These are phyloP conservation scores for Amanita thiersii DNA, from an alignment of 768 basidiomycete species.

Conservation along the genomic window DNA sequence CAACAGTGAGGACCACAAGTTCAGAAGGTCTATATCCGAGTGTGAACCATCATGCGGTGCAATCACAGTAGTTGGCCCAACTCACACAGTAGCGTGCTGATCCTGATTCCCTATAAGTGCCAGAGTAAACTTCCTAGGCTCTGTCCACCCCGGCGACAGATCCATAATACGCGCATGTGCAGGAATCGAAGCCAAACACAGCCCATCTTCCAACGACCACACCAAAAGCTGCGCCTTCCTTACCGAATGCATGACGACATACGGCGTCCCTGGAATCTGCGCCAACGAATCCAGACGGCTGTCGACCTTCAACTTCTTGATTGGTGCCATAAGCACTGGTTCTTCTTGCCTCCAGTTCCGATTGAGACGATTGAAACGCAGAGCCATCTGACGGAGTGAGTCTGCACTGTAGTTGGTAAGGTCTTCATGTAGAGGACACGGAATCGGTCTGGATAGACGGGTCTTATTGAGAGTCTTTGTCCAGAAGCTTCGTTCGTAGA, in stretches of 20 bases:
- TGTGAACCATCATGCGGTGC: too few species aligned
- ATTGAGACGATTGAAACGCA: slow-evolving; percentile 19
- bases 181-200: slow-evolving; percentile 10
- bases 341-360: slow-evolving; percentile 19
- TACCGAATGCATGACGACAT: slow-evolving; percentile 18
- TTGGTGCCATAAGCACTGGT: slow-evolving; percentile 13
- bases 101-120: slow-evolving; percentile 13
- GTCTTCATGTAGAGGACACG: slow-evolving; percentile 19
- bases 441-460: slow-evolving; percentile 18
- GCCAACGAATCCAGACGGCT: slow-evolving; percentile 16
- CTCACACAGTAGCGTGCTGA: slow-evolving; percentile 7
- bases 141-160: slow-evolving; percentile 19
- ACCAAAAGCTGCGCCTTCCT: slow-evolving; percentile 11
- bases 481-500: slow-evolving; percentile 19
- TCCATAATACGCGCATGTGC: slow-evolving; percentile 15
- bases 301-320: slow-evolving; percentile 13
- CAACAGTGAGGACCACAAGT: slow-evolving; percentile 5
- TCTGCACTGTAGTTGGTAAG: slow-evolving; percentile 14
- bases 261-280: slow-evolving; percentile 19
- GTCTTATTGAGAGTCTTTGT: slow-evolving; percentile 17
- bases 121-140: slow-evolving; percentile 18
- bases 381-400: slow-evolving; percentile 17
- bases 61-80: slow-evolving; percentile 1
- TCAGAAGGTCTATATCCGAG: too few species aligned
- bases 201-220: slow-evolving; percentile 14